Conservation (phyloP, 768 basidiomycete genomes). For the Kwoniella botswanensis region DNA sequence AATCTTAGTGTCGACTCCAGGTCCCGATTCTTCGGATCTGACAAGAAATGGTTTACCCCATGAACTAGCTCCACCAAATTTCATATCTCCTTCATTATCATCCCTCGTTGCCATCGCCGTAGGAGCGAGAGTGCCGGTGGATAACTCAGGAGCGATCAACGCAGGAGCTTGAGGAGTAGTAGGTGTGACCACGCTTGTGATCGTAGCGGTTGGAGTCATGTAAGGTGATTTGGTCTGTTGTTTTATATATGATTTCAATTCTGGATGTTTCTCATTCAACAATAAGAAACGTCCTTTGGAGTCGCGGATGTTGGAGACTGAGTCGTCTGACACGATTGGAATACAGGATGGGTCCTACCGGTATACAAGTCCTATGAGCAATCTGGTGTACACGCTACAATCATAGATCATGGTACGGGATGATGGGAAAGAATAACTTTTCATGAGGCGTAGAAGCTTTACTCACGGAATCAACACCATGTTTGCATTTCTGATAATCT, state of each 20-base stretch:
- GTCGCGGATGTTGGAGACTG: conserved; percentile 11
- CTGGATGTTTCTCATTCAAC: conserved; percentile 25
- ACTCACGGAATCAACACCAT: conserved; percentile 20
- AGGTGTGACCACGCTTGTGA: not conserved
- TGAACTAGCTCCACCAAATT: not conserved
- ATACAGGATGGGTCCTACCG: conserved; percentile 19
- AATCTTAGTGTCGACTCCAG: no score
- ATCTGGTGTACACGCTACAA: no score
- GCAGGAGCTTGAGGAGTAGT: conserved; percentile 5
- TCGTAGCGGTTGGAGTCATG: not conserved
- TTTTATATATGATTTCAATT: conserved; percentile 7
- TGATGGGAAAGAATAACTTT: no score
- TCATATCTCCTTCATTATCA: not conserved
- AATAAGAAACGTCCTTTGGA: conserved; percentile 20
- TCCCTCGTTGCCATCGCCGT: not conserved
- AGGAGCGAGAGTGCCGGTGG: not conserved
- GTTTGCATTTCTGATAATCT: conserved; percentile 24
- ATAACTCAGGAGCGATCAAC: conserved; percentile 6
- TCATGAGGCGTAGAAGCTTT: not conserved
- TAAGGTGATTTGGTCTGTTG: conserved; percentile 8
- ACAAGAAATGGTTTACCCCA: not conserved
- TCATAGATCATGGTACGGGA: no score
- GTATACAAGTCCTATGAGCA: no score
- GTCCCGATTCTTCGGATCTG: not conserved
- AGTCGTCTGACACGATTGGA: conserved; percentile 11